Evolutionary conservation across 2,329 filamentous ascomycete species (phyloP).

Genomic region (Cladophialophora immunda): DNA sequence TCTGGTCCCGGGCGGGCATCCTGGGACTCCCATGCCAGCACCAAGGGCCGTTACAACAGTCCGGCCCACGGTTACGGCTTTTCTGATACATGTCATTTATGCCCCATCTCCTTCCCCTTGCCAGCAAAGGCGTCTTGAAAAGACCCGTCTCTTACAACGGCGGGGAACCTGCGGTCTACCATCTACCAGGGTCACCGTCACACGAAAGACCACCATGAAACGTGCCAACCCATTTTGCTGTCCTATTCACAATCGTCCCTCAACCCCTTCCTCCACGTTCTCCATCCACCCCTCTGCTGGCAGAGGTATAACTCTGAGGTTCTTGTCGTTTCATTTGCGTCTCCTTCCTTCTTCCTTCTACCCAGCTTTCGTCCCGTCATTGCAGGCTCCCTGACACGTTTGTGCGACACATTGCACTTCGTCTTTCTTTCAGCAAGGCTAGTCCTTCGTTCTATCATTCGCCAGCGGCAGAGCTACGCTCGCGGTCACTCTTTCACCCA

Average conservation of each 20-base stretch:
- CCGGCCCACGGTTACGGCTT: neutral
- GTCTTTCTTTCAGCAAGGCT: conserved; percentile 42
- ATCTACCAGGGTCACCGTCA: conserved; percentile 28
- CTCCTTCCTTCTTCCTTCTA: conserved; percentile 30
- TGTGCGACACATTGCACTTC: conserved; percentile 43
- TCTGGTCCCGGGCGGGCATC: neutral
- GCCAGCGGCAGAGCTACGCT: conserved; percentile 39
- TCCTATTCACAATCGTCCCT: conserved; percentile 20
- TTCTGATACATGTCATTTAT: neutral
- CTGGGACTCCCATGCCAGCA: conserved; percentile 12
- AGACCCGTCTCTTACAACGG: conserved; percentile 15
- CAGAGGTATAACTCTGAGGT: conserved; percentile 35
- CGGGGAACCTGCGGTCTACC: conserved; percentile 1
- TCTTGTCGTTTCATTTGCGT: conserved; percentile 34
- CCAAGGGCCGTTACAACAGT: conserved; percentile 8
- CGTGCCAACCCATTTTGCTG: conserved; percentile 36
- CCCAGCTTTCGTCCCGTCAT: conserved; percentile 36
- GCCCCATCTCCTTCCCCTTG: neutral
- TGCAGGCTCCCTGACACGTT: conserved; percentile 42
- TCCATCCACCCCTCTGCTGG: conserved; percentile 17
- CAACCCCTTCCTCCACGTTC: conserved; percentile 16
- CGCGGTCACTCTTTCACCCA: conserved; percentile 39
- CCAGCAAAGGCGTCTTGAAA: conserved; percentile 21
- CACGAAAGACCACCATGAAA: conserved; percentile 35
- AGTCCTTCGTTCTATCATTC: conserved; percentile 38